A percentile compares a stretch with the other conserved stretches of the same genome.
Evolutionary conservation across 2,329 filamentous ascomycete genomes (phyloP).

Genomic region (Cytospora piceicola): DNA sequence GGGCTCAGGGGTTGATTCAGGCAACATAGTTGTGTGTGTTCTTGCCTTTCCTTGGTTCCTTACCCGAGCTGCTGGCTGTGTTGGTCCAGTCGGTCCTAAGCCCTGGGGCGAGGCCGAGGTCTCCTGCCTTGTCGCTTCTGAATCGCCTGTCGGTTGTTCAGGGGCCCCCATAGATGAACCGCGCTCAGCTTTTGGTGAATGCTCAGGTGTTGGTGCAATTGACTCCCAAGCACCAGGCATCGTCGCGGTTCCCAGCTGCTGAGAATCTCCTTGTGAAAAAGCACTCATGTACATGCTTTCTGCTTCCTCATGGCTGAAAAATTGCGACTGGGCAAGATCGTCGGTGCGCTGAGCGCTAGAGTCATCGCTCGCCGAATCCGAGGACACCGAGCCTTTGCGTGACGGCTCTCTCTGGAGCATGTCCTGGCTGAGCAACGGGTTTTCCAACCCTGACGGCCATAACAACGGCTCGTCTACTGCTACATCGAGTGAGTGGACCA

Average conservation of each 20-base stretch:
- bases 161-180: neutral
- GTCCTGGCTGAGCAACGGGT: neutral
- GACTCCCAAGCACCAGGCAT: slow-evolving; percentile 61
- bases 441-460: slow-evolving; percentile 35
- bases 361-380: slow-evolving; percentile 37
- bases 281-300: slow-evolving; percentile 88
- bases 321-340: slow-evolving; percentile 65
- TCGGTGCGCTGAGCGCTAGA: slow-evolving; percentile 43
- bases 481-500: slow-evolving; percentile 17
- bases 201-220: slow-evolving; percentile 36
- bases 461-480: slow-evolving; percentile 37
- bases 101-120: neutral
- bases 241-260: slow-evolving; percentile 35
- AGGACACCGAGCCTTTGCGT: slow-evolving; percentile 32
- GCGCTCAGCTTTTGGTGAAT: slow-evolving; percentile 27
- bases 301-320: slow-evolving; percentile 80
- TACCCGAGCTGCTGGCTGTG: neutral
- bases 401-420: neutral
- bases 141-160: too few relatives aligned
- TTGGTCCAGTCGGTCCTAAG: neutral
- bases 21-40: too few relatives aligned
- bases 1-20: slow-evolving; percentile 31
- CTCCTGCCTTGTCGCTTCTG: neutral
- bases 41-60: neutral
- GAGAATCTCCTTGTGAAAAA: slow-evolving; percentile 54